phyloP scores from a whole-genome alignment of 768 basidiomycete species.

The Lyophyllum shimeji region DNA sequence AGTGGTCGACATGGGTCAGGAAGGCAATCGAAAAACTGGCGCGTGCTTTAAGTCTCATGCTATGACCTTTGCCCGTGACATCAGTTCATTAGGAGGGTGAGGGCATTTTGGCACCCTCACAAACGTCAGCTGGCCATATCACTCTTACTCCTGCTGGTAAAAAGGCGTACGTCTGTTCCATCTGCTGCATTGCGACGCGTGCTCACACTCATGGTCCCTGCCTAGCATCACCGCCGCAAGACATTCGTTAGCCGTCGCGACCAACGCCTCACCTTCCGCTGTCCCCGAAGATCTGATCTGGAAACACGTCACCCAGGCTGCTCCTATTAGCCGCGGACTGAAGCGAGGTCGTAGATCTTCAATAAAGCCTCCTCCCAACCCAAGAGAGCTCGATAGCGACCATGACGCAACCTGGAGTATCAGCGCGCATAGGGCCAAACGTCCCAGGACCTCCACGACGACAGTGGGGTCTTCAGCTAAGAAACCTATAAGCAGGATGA shows the following conservation, averaged over 20 bases:
- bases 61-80: background rate
- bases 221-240: constrained; percentile 33
- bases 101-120: constrained; percentile 38
- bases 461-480: constrained; percentile 6
- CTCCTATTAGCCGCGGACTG: constrained; percentile 18
- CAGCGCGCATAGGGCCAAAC: constrained; percentile 15
- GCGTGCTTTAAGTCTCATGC: constrained; percentile 11
- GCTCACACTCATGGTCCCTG: background rate
- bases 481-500: constrained; percentile 33
- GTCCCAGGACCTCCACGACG: constrained; percentile 17
- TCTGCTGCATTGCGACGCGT: background rate
- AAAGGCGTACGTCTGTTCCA: constrained; percentile 36
- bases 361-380: background rate
- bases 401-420: constrained; percentile 6
- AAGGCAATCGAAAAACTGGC: constrained; percentile 47
- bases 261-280: constrained; percentile 22
- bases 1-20: constrained; percentile 48
- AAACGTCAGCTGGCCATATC: constrained; percentile 32
- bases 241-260: constrained; percentile 27
- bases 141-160: constrained; percentile 42
- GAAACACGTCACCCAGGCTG: constrained; percentile 33
- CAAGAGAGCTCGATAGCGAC: background rate
- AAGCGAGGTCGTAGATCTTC: constrained; percentile 23
- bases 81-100: constrained; percentile 35
- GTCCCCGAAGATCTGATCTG: constrained; percentile 35